phyloP scores from a whole-genome alignment of 2,329 filamentous ascomycete genomes.

The Colletotrichum sp. region DNA sequence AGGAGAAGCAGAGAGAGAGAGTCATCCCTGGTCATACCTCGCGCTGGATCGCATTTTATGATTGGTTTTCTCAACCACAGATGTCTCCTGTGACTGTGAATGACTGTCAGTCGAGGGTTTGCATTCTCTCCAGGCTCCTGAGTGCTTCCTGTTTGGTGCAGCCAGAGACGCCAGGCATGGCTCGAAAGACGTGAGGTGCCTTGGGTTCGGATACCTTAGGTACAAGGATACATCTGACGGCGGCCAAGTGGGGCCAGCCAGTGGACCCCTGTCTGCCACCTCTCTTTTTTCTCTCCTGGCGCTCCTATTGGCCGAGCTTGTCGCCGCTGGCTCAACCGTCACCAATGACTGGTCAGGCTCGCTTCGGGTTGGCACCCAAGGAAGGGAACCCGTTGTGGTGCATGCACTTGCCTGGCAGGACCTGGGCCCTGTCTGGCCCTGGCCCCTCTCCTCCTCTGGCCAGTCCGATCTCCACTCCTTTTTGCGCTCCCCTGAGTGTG shows the following conservation, averaged over 20 bases:
- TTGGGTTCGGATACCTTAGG: neutral
- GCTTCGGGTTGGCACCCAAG: slow-evolving; percentile 3
- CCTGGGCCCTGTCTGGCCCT: slow-evolving; percentile 2
- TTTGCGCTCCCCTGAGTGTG: neutral
- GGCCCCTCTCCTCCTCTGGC: neutral
- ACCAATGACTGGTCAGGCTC: slow-evolving; percentile 1
- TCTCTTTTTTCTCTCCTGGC: neutral
- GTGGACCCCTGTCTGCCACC: neutral
- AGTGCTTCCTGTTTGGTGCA: neutral
- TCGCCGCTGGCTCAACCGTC: neutral
- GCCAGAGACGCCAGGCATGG: neutral
- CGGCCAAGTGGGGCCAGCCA: neutral
- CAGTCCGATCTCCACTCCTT: slow-evolving; percentile 17
- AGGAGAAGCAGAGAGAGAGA: neutral
- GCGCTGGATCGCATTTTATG: neutral
- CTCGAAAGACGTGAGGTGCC: neutral
- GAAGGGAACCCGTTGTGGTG: neutral
- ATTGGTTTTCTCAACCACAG: neutral
- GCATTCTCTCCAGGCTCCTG: neutral
- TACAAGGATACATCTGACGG: neutral
- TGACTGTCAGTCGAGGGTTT: neutral
- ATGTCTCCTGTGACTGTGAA: neutral
- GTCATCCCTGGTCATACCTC: slow-evolving; percentile 8
- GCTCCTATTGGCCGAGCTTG: slow-evolving; percentile 7
- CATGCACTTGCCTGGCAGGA: slow-evolving; percentile 5